Percentiles rank a stretch among this genome's conserved stretches.
phyloP scores from a whole-genome alignment of 306 rosid genomes.

The Phaseolus lunatus region DNA sequence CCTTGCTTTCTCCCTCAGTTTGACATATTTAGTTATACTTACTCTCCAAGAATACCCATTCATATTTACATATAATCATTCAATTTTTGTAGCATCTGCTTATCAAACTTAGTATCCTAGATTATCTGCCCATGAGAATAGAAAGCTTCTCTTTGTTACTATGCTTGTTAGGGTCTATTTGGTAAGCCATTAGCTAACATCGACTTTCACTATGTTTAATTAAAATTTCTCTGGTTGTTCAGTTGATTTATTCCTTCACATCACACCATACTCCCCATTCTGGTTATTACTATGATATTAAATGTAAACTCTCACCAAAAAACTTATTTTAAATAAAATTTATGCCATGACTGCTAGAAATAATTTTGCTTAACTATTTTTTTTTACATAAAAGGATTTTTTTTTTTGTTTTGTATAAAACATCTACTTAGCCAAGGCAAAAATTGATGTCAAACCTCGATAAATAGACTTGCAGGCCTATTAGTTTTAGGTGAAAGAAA shows the following conservation, averaged over 20 bases:
- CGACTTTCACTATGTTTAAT: not conserved
- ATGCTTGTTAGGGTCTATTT: not conserved
- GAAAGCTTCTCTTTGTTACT: not conserved
- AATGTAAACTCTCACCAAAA: not conserved
- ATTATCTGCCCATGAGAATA: not conserved
- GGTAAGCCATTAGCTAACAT: not conserved
- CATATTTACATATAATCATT: constrained; percentile 6
- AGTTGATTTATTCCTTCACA: not conserved
- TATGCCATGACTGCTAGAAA: not conserved
- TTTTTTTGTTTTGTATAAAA: not conserved
- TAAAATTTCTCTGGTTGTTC: not conserved
- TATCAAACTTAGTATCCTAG: not conserved
- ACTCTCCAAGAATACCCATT: not conserved
- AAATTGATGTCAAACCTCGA: not conserved
- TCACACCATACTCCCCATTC: not conserved
- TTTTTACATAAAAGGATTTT: not conserved
- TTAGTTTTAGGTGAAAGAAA: not conserved
- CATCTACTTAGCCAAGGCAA: not conserved
- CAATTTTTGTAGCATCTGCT: too few species aligned
- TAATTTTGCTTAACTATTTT: not conserved
- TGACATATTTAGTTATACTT: not conserved
- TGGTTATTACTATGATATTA: not conserved
- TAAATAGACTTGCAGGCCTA: not conserved
- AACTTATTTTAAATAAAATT: not conserved
- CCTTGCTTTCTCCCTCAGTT: not conserved